Percentiles rank a stretch among this genome's conserved stretches.
Evolutionary conservation across 768 basidiomycete species (phyloP).

Genomic region (Trametes meyenii): DNA sequence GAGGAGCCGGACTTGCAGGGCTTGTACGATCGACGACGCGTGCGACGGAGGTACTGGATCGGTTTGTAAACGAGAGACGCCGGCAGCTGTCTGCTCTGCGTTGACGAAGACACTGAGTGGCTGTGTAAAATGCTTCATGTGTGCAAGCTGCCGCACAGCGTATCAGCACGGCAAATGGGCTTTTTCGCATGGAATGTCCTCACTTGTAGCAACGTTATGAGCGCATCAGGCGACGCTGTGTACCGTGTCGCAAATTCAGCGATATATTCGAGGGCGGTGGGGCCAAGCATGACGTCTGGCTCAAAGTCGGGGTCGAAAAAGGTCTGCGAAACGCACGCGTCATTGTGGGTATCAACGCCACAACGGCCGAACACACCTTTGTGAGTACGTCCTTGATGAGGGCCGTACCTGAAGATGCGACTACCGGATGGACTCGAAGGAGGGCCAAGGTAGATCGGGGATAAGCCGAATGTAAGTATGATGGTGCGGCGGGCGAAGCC

Average conservation of each 20-base stretch:
- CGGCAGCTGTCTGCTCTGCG: conserved; percentile 26
- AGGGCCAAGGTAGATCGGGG: conserved; percentile 60
- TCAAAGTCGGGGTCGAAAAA: conserved; percentile 69
- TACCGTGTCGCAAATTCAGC: conserved; percentile 60
- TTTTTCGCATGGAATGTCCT: conserved; percentile 2
- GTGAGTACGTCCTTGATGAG: conserved; percentile 58
- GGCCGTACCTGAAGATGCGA: conserved; percentile 49
- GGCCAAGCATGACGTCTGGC: conserved; percentile 64
- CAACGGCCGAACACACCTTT: conserved; percentile 43
- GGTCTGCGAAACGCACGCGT: conserved; percentile 39
- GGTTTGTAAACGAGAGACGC: neutral
- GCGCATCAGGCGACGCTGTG: conserved; percentile 56
- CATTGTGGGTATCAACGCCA: neutral
- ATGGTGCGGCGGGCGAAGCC: conserved; percentile 51
- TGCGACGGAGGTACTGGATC: neutral
- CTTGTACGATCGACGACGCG: conserved; percentile 41
- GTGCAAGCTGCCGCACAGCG: conserved; percentile 47
- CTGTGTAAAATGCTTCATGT: conserved; percentile 74
- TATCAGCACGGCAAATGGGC: neutral
- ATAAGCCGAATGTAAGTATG: conserved; percentile 61
- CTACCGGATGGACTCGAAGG: conserved; percentile 55
- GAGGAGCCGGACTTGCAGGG: conserved; percentile 40
- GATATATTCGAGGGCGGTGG: conserved; percentile 55
- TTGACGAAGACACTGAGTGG: conserved; percentile 51
- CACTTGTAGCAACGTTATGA: conserved; percentile 66